Percentiles rank a stretch among this genome's conserved stretches.
phyloP scores from a whole-genome alignment of 2,329 filamentous ascomycete genomes.

The Exserohilum rostratum region DNA sequence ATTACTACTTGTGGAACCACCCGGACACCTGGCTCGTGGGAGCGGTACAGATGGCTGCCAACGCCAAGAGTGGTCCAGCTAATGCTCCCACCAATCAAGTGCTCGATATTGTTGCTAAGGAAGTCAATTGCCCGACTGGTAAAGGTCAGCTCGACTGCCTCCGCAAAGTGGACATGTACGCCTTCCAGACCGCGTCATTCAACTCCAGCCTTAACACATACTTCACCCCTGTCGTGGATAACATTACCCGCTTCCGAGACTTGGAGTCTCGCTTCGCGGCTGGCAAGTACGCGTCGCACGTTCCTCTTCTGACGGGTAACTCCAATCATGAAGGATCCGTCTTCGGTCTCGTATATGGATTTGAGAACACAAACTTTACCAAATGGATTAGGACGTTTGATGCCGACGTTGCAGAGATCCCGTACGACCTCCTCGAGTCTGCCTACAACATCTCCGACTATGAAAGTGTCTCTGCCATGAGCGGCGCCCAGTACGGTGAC shows the following conservation, averaged over 20 bases:
- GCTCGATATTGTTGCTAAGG: constrained; percentile 31
- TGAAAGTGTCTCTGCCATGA: constrained; percentile 48
- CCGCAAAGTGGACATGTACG: constrained; percentile 29
- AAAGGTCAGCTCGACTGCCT: constrained; percentile 28
- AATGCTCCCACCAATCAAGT: constrained; percentile 26
- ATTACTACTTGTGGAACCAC: constrained; percentile 36
- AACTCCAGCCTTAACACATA: constrained; percentile 33
- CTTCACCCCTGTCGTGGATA: constrained; percentile 30
- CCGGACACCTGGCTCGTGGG: constrained; percentile 27
- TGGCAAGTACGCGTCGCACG: constrained; percentile 35
- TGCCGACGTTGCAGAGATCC: constrained; percentile 50
- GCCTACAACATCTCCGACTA: constrained; percentile 49
- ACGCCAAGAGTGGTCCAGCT: constrained; percentile 33
- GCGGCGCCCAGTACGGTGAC: constrained; percentile 53
- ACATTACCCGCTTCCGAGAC: constrained; percentile 30
- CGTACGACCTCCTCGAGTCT: constrained; percentile 39
- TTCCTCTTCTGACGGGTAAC: constrained; percentile 35
- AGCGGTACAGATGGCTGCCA: constrained; percentile 34
- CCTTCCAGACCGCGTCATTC: constrained; percentile 32
- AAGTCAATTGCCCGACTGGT: constrained; percentile 29
- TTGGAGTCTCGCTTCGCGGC: constrained; percentile 29
- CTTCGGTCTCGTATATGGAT: constrained; percentile 32
- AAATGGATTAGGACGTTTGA: constrained; percentile 55
- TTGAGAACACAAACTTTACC: constrained; percentile 44
- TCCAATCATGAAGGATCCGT: constrained; percentile 35